Evolutionary conservation across 345 rosid species (phyloP).

Genomic region (Mercurialis annua): DNA sequence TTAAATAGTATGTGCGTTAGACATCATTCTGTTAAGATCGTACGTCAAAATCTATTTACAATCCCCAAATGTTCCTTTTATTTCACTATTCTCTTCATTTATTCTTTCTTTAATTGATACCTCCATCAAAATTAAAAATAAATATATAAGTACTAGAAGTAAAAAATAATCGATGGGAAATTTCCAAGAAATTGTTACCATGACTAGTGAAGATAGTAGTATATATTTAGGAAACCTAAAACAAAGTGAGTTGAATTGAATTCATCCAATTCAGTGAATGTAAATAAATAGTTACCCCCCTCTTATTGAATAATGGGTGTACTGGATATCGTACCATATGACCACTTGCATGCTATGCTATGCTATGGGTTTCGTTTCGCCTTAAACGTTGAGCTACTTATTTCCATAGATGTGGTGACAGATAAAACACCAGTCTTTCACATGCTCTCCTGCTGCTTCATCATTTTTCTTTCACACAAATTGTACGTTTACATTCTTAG

Average conservation of each 20-base stretch:
- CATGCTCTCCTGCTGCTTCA: conserved; percentile 2
- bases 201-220: no score
- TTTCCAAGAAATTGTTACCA: no score
- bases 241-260: background rate
- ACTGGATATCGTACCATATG: background rate
- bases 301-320: background rate
- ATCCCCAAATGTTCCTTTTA: no score
- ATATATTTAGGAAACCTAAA: no score
- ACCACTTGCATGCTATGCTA: background rate
- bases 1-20: no score
- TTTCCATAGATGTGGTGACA: background rate
- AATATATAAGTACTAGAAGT: background rate
- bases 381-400: conserved; percentile 1
- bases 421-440: conserved; percentile 1
- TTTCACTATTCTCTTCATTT: background rate
- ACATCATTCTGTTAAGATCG: no score
- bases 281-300: background rate
- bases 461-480: background rate
- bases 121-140: background rate
- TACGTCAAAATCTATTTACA: no score
- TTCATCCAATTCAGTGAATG: background rate
- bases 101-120: background rate
- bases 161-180: background rate
- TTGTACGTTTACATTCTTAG: no score
- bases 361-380: conserved; percentile 2